Conservation (phyloP, 148 eudicot genomes). For the Vaccinium macrocarpon region DNA sequence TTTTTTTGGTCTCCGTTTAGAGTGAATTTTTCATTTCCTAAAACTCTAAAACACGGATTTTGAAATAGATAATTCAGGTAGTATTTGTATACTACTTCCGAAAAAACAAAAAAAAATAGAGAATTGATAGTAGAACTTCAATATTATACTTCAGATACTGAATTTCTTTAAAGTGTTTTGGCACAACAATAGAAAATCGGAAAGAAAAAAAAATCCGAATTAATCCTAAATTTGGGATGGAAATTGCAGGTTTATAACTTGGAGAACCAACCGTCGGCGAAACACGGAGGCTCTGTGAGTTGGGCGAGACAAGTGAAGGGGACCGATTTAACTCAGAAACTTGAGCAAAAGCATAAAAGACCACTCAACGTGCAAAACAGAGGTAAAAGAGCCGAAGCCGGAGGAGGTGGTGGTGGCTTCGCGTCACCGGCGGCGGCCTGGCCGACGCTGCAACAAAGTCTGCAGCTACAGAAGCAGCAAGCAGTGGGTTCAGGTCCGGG, state of each 20-base stretch:
- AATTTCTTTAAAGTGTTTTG: neutral
- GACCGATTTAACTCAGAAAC: constrained; percentile 23
- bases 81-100: no score
- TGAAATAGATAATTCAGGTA: no score
- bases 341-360: constrained; percentile 11
- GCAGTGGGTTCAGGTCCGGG: constrained; percentile 23
- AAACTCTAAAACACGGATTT: no score
- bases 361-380: neutral
- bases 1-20: no score
- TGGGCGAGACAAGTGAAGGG: constrained; percentile 14
- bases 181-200: no score
- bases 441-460: constrained; percentile 14
- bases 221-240: no score
- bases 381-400: neutral
- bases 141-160: neutral
- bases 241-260: constrained; percentile 21
- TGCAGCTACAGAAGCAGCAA: neutral
- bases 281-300: neutral
- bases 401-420: neutral
- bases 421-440: neutral
- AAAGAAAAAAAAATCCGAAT: no score
- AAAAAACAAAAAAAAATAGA: no score
- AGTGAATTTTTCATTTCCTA: no score
- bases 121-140: no score
- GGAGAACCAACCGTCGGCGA: constrained; percentile 23